Conservation (phyloP, 768 basidiomycete genomes). For the Rhizopogon vesiculosus region DNA sequence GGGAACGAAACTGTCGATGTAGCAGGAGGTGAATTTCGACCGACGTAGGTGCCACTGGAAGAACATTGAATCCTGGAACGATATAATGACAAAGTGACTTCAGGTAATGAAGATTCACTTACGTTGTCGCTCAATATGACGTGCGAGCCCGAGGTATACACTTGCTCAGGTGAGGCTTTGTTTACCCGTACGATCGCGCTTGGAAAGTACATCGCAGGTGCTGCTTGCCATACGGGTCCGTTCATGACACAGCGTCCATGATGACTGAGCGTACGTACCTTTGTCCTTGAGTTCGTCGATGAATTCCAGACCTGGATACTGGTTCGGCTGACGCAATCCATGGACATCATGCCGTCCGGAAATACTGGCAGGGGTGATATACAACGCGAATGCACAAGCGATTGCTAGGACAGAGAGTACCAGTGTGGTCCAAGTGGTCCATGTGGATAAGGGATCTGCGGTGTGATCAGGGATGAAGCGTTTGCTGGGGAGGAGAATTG, state of each 20-base stretch:
- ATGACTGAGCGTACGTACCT: not conserved
- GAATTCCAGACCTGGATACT: not conserved
- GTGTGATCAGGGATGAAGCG: not conserved
- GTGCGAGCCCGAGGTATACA: not conserved
- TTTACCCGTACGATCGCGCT: not conserved
- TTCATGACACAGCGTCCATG: too few species aligned
- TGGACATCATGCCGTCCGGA: not conserved
- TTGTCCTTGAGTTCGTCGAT: not conserved
- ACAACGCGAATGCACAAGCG: not conserved
- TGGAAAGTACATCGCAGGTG: not conserved
- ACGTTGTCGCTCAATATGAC: not conserved
- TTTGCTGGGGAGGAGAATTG: not conserved
- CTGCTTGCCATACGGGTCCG: not conserved
- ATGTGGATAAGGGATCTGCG: not conserved
- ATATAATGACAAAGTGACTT: not conserved
- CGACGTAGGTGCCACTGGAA: slow-evolving; percentile 13
- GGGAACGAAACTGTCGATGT: slow-evolving; percentile 13
- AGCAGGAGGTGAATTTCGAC: slow-evolving; percentile 11
- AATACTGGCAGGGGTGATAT: not conserved
- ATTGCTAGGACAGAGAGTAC: not conserved
- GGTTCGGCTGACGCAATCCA: not conserved
- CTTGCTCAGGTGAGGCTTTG: slow-evolving; percentile 1
- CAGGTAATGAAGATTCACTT: not conserved
- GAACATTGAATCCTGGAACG: slow-evolving; percentile 19
- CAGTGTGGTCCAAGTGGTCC: not conserved